Evolutionary conservation across 2,329 filamentous ascomycete genomes (phyloP).

Genomic region (Arthrobotrys iridis): DNA sequence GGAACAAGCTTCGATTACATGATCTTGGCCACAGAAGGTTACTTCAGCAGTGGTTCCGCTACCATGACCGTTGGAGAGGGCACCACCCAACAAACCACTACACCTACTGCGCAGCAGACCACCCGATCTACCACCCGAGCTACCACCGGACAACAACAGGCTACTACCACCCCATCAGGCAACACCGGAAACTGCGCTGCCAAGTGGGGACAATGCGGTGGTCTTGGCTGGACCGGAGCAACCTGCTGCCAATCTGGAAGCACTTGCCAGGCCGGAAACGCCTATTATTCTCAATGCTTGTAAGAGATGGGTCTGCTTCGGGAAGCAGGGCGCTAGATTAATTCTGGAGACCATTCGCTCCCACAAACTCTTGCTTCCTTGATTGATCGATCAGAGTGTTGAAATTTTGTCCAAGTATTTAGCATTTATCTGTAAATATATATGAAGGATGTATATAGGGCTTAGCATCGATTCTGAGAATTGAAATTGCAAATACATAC

Average conservation of each 20-base stretch:
- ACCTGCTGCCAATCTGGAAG: constrained; percentile 60
- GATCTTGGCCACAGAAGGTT: constrained; percentile 69
- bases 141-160: constrained; percentile 2
- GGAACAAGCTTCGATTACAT: constrained; percentile 66
- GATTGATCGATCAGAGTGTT: neutral
- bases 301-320: constrained; percentile 8
- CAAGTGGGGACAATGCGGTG: constrained; percentile 61
- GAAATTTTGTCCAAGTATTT: neutral
- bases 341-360: neutral
- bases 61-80: constrained; percentile 63
- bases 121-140: neutral
- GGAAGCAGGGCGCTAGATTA: neutral
- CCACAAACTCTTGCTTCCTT: neutral
- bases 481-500: constrained; percentile 7
- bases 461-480: constrained; percentile 4
- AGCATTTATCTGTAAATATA: constrained; percentile 33
- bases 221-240: constrained; percentile 59
- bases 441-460: constrained; percentile 32
- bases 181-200: constrained; percentile 56
- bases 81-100: constrained; percentile 19
- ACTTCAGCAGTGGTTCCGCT: constrained; percentile 65
- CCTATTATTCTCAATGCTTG: constrained; percentile 58
- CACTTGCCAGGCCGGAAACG: constrained; percentile 59
- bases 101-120: neutral
- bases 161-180: too few species aligned